phyloP scores from a whole-genome alignment of 305 asterid species.

The Vinca major region DNA sequence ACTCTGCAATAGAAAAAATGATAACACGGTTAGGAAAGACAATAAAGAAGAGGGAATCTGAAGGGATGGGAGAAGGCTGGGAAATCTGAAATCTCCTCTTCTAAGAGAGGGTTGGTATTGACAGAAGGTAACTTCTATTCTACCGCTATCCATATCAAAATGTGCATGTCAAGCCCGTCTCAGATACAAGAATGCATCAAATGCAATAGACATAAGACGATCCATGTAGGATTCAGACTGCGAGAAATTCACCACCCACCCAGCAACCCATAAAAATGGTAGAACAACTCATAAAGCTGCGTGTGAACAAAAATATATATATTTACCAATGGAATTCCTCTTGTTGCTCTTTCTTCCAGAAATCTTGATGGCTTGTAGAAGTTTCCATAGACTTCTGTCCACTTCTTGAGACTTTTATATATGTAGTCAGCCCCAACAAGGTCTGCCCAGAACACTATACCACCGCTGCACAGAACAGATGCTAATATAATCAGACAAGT shows the following conservation, averaged over 20 bases:
- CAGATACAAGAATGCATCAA: not conserved
- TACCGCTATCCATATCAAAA: not conserved
- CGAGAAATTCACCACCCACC: not conserved
- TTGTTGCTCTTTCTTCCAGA: constrained; percentile 77
- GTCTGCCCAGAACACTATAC: constrained; percentile 94
- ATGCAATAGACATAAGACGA: not conserved
- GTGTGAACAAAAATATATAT: constrained; percentile 10
- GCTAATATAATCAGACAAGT: too few species aligned
- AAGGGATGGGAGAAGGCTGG: not conserved
- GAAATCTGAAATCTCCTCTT: not conserved
- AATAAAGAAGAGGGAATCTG: not conserved
- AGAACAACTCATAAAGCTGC: not conserved
- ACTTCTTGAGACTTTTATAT: constrained; percentile 60
- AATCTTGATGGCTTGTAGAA: constrained; percentile 71
- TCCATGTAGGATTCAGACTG: not conserved
- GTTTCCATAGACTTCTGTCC: constrained; percentile 64
- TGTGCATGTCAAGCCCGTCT: not conserved
- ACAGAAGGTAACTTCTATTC: not conserved
- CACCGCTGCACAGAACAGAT: constrained; percentile 65
- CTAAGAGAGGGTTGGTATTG: not conserved
- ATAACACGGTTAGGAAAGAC: not conserved
- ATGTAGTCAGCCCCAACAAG: constrained; percentile 66
- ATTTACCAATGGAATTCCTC: constrained; percentile 83
- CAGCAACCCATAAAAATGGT: too few species aligned
- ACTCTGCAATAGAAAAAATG: constrained; percentile 43